Conservation (phyloP, 176 grass and related monocot genomes). For the Avena atlantica region DNA sequence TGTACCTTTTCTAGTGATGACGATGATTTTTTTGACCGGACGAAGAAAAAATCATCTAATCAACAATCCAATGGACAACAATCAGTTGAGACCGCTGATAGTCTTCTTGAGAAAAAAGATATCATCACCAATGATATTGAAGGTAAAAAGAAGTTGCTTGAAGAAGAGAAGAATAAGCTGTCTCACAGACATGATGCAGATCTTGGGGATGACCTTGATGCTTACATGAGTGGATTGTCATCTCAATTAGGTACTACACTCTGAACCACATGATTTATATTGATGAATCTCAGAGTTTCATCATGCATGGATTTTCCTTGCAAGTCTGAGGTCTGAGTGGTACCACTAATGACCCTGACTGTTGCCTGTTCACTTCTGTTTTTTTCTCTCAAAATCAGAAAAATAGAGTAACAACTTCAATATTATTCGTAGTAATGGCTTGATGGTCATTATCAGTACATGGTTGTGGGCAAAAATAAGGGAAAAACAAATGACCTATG, state of each 20-base stretch:
- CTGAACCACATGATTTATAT: slow-evolving; percentile 2
- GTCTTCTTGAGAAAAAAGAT: slow-evolving; percentile 93
- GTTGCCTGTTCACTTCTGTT: not conserved
- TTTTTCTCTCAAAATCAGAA: not conserved
- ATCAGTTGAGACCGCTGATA: slow-evolving; percentile 92
- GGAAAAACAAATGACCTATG: not conserved
- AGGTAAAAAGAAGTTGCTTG: slow-evolving; percentile 73
- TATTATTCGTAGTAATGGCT: not conserved
- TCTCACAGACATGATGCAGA: slow-evolving; percentile 45
- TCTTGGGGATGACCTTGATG: slow-evolving; percentile 87
- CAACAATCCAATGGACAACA: slow-evolving; percentile 64
- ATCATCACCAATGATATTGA: slow-evolving; percentile 72
- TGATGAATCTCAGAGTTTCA: slow-evolving; percentile 11
- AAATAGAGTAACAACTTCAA: not conserved
- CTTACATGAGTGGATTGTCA: slow-evolving; percentile 95
- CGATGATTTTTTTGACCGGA: slow-evolving; percentile 98
- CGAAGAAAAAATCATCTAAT: slow-evolving; percentile 69
- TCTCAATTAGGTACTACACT: slow-evolving; percentile 82
- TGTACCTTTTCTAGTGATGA: slow-evolving; percentile 72
- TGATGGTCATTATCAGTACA: slow-evolving; percentile 18
- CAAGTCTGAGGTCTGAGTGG: slow-evolving; percentile 7
- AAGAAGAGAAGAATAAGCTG: slow-evolving; percentile 78
- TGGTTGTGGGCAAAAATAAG: not conserved
- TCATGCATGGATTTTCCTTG: slow-evolving; percentile 34
- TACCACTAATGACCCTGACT: slow-evolving; percentile 11